Evolutionary conservation across 1,284 basidiomycete species (phyloP), one percentile per base, ranked within the genome.

Genomic region (Trichosporon sp.): DNA sequence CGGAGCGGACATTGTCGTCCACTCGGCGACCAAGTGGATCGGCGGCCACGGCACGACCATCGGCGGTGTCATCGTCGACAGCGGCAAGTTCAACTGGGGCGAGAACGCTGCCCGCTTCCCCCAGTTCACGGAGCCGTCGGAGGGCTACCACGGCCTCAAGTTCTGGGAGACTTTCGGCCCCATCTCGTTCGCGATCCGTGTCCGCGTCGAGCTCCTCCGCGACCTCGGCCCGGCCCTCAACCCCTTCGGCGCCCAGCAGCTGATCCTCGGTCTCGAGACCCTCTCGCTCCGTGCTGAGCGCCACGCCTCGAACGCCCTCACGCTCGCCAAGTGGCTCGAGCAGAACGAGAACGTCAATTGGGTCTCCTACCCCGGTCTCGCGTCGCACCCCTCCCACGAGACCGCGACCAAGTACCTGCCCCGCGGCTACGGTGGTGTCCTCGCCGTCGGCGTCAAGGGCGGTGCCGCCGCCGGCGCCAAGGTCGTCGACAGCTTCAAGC

Each of bases 1-100:
- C 69, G 93, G 93, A 32, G 93, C 92, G 59, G 91, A 96, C 78
- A 92, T 96, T 70, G 87, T 95, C 72, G 91, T 93, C 6, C 91
- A 94, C 84, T 91, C 90, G 71, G 92, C 92, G 0, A 94, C 93
- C 2, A 95, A 96, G 81, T 95, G 93, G 93, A 93, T 95, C 67
- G 91, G 92, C 37, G 92, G 93, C 0, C 93, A 94, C 80, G 93
- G 93, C 70, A 95, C 91, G 1, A 93, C 92, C 32, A 93, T 96
- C 67, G 93, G 87, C 4, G 94, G 94, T 71, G 90, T 94, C 21
- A 86, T 96, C 73, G 81, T 95, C 68, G 93, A 94, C 81, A 88
- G 89, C 31, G 93, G 93, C 68, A 94, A 91, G 77, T 95, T 95
- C 78, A 89, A 96, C 86, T 96, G 93, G 93, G 84, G 87, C 7